These are phyloP conservation scores for Penicillium antarcticum DNA, from an alignment of 495 filamentous ascomycete genomes.

Conservation along the genomic window DNA sequence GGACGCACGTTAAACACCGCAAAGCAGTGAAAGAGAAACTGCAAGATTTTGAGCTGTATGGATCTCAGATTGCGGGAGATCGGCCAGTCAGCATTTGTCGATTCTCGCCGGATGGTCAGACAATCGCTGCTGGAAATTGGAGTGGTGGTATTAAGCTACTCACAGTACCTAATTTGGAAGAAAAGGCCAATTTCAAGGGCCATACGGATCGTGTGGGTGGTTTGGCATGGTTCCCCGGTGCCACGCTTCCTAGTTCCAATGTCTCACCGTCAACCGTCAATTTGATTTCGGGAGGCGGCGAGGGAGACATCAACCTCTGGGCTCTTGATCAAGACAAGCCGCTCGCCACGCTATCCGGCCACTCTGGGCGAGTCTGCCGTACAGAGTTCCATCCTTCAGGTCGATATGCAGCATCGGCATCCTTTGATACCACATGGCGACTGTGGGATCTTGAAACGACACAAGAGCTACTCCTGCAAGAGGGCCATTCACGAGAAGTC, in stretches of 20 bases:
- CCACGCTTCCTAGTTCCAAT: conserved; percentile 66
- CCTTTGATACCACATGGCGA: conserved; percentile 95
- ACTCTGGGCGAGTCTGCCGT: conserved; percentile 81
- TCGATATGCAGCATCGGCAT: conserved; percentile 85
- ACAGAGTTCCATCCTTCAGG: conserved; percentile 95
- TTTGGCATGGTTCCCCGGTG: conserved; percentile 81
- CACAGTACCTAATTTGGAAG: conserved; percentile 75
- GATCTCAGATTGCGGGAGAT: conserved; percentile 88
- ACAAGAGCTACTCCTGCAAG: conserved; percentile 82
- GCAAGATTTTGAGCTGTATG: conserved; percentile 80
- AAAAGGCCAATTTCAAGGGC: conserved; percentile 68
- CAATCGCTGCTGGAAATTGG: conserved; percentile 89
- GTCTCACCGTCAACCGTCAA: conserved; percentile 75
- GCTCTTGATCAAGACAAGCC: conserved; percentile 80
- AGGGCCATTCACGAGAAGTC: conserved; percentile 91
- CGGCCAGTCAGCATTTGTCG: conserved; percentile 85
- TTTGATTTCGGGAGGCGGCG: conserved; percentile 85
- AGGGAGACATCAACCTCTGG: conserved; percentile 89
- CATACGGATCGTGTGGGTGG: conserved; percentile 88
- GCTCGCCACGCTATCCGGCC: conserved; percentile 77
- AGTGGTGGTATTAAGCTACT: conserved; percentile 82
- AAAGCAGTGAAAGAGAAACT: conserved; percentile 84
- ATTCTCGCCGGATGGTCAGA: conserved; percentile 82
- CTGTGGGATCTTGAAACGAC: conserved; percentile 90
- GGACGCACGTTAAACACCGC: conserved; percentile 86